These are phyloP conservation scores for Aspergillus japonicus DNA, from an alignment of 2,329 filamentous ascomycete species.

Conservation along the genomic window DNA sequence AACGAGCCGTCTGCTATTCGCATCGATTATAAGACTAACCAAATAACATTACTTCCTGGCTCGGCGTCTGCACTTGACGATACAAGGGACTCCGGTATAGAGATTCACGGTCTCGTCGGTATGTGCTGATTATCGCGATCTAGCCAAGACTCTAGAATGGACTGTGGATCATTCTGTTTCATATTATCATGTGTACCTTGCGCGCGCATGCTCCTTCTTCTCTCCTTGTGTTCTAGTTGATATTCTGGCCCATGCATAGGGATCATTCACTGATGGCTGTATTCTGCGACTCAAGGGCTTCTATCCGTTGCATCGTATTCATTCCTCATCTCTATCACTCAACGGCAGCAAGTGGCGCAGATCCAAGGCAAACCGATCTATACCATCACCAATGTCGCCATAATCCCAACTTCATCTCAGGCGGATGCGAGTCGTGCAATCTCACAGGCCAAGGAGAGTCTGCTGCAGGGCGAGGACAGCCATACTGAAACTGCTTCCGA, in stretches of 20 bases:
- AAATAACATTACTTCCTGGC: slow-evolving; percentile 49
- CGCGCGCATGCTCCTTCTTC: not conserved
- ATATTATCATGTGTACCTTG: not conserved
- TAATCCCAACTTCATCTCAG: slow-evolving; percentile 83
- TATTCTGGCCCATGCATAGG: not conserved
- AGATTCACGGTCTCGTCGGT: slow-evolving; percentile 59
- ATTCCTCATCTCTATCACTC: slow-evolving; percentile 84
- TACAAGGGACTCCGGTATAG: slow-evolving; percentile 42
- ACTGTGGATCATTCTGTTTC: not conserved
- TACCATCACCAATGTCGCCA: slow-evolving; percentile 79
- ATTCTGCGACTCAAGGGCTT: slow-evolving; percentile 59
- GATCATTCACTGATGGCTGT: not conserved
- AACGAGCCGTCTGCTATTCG: slow-evolving; percentile 61
- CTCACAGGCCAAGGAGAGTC: slow-evolving; percentile 54
- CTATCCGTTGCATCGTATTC: slow-evolving; percentile 76
- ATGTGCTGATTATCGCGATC: slow-evolving; percentile 16
- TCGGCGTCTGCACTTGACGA: slow-evolving; percentile 25
- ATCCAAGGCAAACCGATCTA: slow-evolving; percentile 81
- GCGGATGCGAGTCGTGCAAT: slow-evolving; percentile 73
- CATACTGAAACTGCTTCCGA: slow-evolving; percentile 31
- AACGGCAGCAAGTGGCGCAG: slow-evolving; percentile 83
- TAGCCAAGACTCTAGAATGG: not conserved
- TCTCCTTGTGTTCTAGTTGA: not conserved
- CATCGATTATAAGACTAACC: slow-evolving; percentile 66
- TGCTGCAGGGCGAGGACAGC: slow-evolving; percentile 40